A percentile compares a stretch with the other conserved stretches of the same genome.
phyloP scores from a whole-genome alignment of 2,329 filamentous ascomycete species.

The Colletotrichum cereale region DNA sequence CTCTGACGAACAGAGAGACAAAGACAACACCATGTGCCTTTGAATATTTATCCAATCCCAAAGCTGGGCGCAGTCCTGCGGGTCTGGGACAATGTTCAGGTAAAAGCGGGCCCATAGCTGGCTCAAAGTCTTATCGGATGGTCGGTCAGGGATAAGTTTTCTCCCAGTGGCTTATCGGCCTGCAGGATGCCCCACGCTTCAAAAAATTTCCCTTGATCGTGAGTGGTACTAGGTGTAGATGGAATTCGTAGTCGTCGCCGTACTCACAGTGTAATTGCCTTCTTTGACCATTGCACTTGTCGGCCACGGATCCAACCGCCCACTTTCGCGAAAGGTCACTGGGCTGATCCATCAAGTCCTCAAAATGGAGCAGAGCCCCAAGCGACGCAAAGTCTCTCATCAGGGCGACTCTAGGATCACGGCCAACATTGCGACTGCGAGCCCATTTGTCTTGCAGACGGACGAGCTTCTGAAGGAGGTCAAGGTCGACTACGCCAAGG shows the following conservation, averaged over 20 bases:
- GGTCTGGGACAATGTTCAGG: background rate
- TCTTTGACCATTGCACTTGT: constrained; percentile 12
- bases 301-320: constrained; percentile 12
- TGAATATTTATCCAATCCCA: constrained; percentile 17
- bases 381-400: constrained; percentile 63
- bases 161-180: constrained; percentile 36
- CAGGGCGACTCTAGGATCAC: constrained; percentile 51
- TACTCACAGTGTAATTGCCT: background rate
- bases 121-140: constrained; percentile 30
- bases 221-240: background rate
- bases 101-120: background rate
- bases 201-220: constrained; percentile 38
- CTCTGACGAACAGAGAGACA: background rate
- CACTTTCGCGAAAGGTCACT: background rate
- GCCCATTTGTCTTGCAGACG: constrained; percentile 70
- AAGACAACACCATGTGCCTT: background rate
- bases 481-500: constrained; percentile 63
- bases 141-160: constrained; percentile 40
- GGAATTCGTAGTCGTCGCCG: background rate
- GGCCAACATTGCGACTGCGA: constrained; percentile 59
- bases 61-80: constrained; percentile 1
- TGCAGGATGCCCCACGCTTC: constrained; percentile 31
- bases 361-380: constrained; percentile 61
- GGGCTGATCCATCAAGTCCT: constrained; percentile 6
- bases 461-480: constrained; percentile 70